These are phyloP conservation scores for Athelia sp. DNA, from an alignment of 1,284 basidiomycete species.

Conservation along the genomic window DNA sequence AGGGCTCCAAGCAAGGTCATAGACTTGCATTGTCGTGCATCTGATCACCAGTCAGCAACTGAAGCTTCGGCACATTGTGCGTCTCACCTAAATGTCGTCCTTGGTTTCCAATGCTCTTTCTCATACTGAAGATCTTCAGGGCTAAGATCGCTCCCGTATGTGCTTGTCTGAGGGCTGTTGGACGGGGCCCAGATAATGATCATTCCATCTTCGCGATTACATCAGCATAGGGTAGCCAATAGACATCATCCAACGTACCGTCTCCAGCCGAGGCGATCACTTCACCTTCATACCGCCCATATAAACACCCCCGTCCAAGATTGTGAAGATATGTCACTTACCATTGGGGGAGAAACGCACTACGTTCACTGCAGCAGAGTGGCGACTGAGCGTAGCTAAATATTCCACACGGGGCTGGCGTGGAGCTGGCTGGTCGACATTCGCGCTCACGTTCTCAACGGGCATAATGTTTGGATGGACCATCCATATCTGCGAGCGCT, in stretches of 20 bases:
- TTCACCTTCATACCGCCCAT: constrained; percentile 52
- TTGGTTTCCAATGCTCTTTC: constrained; percentile 94
- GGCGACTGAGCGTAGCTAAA: constrained; percentile 88
- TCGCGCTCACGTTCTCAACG: constrained; percentile 42
- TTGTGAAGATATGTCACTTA: constrained; percentile 26
- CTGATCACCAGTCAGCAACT: constrained; percentile 27
- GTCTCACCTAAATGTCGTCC: constrained; percentile 78
- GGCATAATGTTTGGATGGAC: constrained; percentile 87
- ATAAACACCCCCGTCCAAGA: not conserved
- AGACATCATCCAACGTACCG: constrained; percentile 49
- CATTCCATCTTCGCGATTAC: constrained; percentile 79
- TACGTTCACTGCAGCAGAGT: constrained; percentile 95
- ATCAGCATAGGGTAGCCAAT: constrained; percentile 7
- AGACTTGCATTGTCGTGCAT: constrained; percentile 90
- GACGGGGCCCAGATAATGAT: constrained; percentile 93
- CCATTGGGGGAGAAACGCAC: constrained; percentile 95
- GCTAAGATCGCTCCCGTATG: constrained; percentile 72
- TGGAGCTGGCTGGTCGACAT: constrained; percentile 36
- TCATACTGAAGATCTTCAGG: constrained; percentile 82
- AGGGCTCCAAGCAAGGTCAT: constrained; percentile 97
- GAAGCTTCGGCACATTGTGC: not conserved
- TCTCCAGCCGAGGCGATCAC: constrained; percentile 92
- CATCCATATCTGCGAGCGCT: constrained; percentile 75
- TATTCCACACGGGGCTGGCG: constrained; percentile 93
- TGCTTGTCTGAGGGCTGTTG: constrained; percentile 61